Conservation (phyloP, 2,329 filamentous ascomycete species). For the Aspergillus aculeatinus region DNA sequence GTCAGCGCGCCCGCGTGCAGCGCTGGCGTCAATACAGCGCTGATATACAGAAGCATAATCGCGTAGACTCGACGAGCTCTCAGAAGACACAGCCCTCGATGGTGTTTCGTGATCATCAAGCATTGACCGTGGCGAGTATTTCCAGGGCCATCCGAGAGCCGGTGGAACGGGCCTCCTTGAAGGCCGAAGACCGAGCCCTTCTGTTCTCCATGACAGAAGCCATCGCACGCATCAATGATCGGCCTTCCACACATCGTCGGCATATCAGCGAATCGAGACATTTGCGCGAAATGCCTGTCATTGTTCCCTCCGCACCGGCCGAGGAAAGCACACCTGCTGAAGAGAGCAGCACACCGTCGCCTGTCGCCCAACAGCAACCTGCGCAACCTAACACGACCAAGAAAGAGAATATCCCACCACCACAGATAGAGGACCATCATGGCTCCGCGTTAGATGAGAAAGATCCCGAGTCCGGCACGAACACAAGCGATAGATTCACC, state of each 20-base stretch:
- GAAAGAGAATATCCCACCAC: neutral
- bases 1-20: slow-evolving; percentile 66
- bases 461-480: slow-evolving; percentile 3
- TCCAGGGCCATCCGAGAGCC: slow-evolving; percentile 35
- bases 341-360: neutral
- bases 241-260: slow-evolving; percentile 12
- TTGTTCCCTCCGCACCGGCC: neutral
- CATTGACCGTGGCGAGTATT: slow-evolving; percentile 40
- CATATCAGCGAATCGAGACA: neutral
- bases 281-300: slow-evolving; percentile 1
- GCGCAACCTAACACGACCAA: neutral
- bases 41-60: slow-evolving; percentile 25
- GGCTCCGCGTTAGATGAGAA: neutral
- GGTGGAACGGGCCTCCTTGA: slow-evolving; percentile 21
- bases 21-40: slow-evolving; percentile 71
- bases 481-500: slow-evolving; percentile 35
- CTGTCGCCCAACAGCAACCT: neutral
- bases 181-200: slow-evolving; percentile 32
- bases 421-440: neutral
- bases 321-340: neutral
- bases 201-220: slow-evolving; percentile 37
- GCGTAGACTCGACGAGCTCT: neutral
- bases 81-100: slow-evolving; percentile 22
- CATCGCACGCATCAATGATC: slow-evolving; percentile 31
- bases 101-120: slow-evolving; percentile 38